Base-by-base conservation (phyloP, 768 basidiomycete species). In the Suillus fuscotomentosus region DNA sequence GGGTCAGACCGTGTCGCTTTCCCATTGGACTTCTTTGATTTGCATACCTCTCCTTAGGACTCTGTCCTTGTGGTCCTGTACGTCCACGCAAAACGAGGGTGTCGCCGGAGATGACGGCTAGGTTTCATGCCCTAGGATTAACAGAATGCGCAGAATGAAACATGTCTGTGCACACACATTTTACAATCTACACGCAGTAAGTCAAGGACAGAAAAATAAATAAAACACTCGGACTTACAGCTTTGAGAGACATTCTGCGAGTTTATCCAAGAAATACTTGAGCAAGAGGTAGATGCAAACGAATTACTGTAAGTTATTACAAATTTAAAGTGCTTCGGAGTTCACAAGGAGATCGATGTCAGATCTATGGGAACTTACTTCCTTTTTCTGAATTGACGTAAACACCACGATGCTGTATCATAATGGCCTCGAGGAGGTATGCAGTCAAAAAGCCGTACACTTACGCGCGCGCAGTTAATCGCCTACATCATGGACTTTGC, bases 91-190 rank as follows among this genome's bases (percentile, higher is more conserved):
- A 80, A 63, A 97, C 84, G 63, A 96, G 86, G 48, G 94, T 91
- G 76, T 97, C 95, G 43, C 94, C 95, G 51, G 95, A 97, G 66
- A 93, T 85, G 70, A 92, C 94, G 72, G 92, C 95, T 95, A 74
- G 61, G 14, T 53, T 68, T 67, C 57, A 74, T 72, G 69, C 64
- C 69, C 57, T 41, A 66, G 63, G 66, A 67, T 71, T 65, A 74
- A 71, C 62, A 60, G 63, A 66, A 45, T 14, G 54, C 53, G 64
- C n/a, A 31, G 15, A 61, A 51, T 41, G 60, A 17, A 42, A 22
- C 56, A 17, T 24, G 5, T 11, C 14, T 7, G 10, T 56, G 63
- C 42, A 79, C 76, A 62, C 73, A 88, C 86, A 87, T 82, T 88
- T 88, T 67, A 87, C 85, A 68, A 86, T 79, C 86, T 88, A 63